phyloP scores from a whole-genome alignment of 495 filamentous ascomycete genomes.

The Hamigera avellanea region DNA sequence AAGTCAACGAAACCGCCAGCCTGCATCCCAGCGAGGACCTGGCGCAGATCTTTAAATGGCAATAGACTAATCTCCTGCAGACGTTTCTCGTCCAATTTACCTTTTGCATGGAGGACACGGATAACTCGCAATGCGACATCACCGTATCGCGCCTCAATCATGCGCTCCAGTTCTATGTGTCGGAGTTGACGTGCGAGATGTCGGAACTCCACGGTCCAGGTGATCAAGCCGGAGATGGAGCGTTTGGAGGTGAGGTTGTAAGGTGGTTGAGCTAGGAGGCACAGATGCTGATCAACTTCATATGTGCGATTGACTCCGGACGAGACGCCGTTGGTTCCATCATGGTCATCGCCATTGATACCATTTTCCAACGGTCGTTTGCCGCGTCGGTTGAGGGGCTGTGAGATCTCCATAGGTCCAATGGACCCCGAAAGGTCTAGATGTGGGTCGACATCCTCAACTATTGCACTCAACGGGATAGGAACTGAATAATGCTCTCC shows the following conservation, averaged over 20 bases:
- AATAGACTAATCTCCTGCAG: slow-evolving; percentile 63
- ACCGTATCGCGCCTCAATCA: slow-evolving; percentile 66
- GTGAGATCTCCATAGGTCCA: slow-evolving; percentile 19
- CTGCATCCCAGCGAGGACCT: slow-evolving; percentile 71
- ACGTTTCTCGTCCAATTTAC: slow-evolving; percentile 85
- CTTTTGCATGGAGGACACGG: slow-evolving; percentile 71
- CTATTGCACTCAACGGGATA: slow-evolving; percentile 23
- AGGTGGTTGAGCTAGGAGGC: slow-evolving; percentile 60
- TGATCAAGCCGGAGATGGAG: slow-evolving; percentile 39
- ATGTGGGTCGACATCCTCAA: slow-evolving; percentile 27
- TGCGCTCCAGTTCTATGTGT: slow-evolving; percentile 63
- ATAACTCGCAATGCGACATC: slow-evolving; percentile 62
- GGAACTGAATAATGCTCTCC: slow-evolving; percentile 27
- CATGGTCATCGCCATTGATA: slow-evolving; percentile 21
- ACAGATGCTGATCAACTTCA: slow-evolving; percentile 66
- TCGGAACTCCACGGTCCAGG: slow-evolving; percentile 73
- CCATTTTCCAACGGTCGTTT: slow-evolving; percentile 31
- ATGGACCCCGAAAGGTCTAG: slow-evolving; percentile 29
- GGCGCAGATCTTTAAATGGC: slow-evolving; percentile 67
- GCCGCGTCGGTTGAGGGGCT: slow-evolving; percentile 14
- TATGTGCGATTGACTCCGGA: slow-evolving; percentile 29
- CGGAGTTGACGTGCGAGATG: slow-evolving; percentile 55
- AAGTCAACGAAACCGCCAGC: slow-evolving; percentile 71
- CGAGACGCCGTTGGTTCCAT: slow-evolving; percentile 14
- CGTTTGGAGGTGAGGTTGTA: slow-evolving; percentile 47